Evolutionary conservation across 2,329 filamentous ascomycete species (phyloP), one percentile per base, ranked within the genome.

Genomic region (Erysiphe pulchra): DNA sequence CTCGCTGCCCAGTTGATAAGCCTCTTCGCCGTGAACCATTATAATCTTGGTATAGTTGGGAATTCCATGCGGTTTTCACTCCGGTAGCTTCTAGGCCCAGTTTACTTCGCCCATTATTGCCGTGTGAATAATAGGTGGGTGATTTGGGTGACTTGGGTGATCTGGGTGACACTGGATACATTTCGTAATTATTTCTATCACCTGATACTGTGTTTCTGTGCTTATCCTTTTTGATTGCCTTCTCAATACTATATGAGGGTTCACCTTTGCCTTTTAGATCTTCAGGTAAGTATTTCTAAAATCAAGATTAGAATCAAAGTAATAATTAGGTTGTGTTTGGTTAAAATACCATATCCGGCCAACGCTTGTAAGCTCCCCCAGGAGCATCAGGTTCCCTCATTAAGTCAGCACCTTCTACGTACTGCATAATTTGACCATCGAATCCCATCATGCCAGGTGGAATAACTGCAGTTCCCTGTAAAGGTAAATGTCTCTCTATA

Each of bases 181-280:
- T 65, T 55, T 75, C 71, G 50, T 67, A 69, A 9, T 57, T 56
- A 14, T 16, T 17, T 36, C 56, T 50, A 17, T 60, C 55, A 16
- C 60, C 50, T 9, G 53, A 51, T 40, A 51, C 44, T 40, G 45
- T 48, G 46, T 59, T 57, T 36, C 54, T 54, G 47, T 56, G 56
- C 17, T 53, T 52, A 56, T 73, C 67, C 24, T 71, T 68, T 58
- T 80, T 80, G 18, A 76, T 61, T 1, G 73, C 70, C 50, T 71
- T 71, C 54, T 87, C 82, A 32, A 79, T 68, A 8, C 74, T 72
- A 61, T 71, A 90, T 2, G 71, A 74, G 2, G 81, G 80, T 57
- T 87, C 80, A 40, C 80, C 80, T 61, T 90, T 84, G 55, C 82
- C 83, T 60, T 87, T 86, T 50, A 82, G 68, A 55, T 92, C 83